Evolutionary conservation across 495 filamentous ascomycete genomes (phyloP).

Genomic region (Letharia lupina): DNA sequence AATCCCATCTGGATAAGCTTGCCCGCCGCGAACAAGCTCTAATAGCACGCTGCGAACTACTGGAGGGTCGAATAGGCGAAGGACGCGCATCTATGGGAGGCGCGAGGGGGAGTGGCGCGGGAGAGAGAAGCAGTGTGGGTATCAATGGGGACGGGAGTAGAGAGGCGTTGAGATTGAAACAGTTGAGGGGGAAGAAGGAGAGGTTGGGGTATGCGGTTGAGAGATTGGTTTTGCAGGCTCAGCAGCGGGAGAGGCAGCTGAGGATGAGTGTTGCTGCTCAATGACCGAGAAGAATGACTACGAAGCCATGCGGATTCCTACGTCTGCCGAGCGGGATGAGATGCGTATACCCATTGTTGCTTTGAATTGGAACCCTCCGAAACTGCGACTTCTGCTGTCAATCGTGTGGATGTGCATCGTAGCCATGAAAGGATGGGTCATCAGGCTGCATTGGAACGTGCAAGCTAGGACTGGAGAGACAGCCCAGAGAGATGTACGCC

Average conservation of each 20-base stretch:
- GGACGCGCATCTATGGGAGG: slow-evolving; percentile 25
- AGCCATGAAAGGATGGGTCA: not conserved
- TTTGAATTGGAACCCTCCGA: not conserved
- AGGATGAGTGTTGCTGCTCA: slow-evolving; percentile 66
- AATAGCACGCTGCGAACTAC: slow-evolving; percentile 61
- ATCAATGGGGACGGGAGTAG: slow-evolving; percentile 32
- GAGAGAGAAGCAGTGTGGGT: slow-evolving; percentile 26
- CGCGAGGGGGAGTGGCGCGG: slow-evolving; percentile 27
- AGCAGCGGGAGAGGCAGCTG: slow-evolving; percentile 62
- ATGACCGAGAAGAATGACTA: not conserved
- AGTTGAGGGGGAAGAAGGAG: slow-evolving; percentile 67
- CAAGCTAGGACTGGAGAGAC: not conserved
- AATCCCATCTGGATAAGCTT: slow-evolving; percentile 62
- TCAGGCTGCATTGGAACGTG: not conserved
- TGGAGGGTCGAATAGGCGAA: slow-evolving; percentile 53
- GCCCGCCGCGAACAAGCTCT: slow-evolving; percentile 60
- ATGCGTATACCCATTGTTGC: slow-evolving; percentile 8
- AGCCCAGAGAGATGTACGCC: not conserved
- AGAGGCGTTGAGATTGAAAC: slow-evolving; percentile 53
- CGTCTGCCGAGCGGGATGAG: not conserved
- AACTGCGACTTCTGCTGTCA: not conserved
- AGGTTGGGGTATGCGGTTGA: slow-evolving; percentile 69
- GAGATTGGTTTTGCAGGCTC: slow-evolving; percentile 57
- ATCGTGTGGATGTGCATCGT: not conserved
- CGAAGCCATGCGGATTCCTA: not conserved